Base-by-base conservation (phyloP, 352 stramenopile species). In the Globisporangium orthogonon region DNA sequence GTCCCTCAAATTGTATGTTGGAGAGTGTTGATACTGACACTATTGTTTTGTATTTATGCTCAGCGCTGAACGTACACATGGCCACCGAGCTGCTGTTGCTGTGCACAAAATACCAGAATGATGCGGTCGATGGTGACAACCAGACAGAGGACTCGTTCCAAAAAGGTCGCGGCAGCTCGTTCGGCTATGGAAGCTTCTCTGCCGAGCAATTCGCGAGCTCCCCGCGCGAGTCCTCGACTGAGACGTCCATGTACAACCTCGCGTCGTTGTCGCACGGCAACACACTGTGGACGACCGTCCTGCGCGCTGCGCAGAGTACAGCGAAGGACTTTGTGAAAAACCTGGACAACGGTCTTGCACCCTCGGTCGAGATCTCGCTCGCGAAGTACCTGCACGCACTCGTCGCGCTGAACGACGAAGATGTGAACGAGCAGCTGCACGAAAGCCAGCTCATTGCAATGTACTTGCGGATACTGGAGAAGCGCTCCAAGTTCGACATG, bases 171-270 rank as follows among this genome's bases (percentile, higher is more conserved):
- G 67, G 70, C 7, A 55, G 50, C 56, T 61, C 68, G 30, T 83
- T 83, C 47, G 74, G 71, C 3, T 86, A 83, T 53, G 73, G 69
- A 0, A 79, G 54, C 58, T 82, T 78, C 54, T 70, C 71, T 23
- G 71, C 72, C 0, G 83, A 94, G 30, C 74, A 83, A 13, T 87
- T 84, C 41, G 61, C 76, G 18, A 73, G 64, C 35, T 87, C 78
- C 4, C 73, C 75, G 7, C 75, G 82, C 7, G 73, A 86, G 9
- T 84, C 76, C 10, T 54, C 53, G 9, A 83, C 67, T 7, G 82
- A 90, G 28, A 76, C 78, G 28, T 70, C 82, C 2, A 94, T 94
- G 84, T 94, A 94, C 68, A 90, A 86, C 56, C 61, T 94, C n/a
- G 63, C 65, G 15, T 73, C 80, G 29, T 61, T 94, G 0, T 74